These are phyloP conservation scores for Haemoproteus tartakovskyi DNA, from an alignment of 169 alveolate genomes.

Conservation along the genomic window DNA sequence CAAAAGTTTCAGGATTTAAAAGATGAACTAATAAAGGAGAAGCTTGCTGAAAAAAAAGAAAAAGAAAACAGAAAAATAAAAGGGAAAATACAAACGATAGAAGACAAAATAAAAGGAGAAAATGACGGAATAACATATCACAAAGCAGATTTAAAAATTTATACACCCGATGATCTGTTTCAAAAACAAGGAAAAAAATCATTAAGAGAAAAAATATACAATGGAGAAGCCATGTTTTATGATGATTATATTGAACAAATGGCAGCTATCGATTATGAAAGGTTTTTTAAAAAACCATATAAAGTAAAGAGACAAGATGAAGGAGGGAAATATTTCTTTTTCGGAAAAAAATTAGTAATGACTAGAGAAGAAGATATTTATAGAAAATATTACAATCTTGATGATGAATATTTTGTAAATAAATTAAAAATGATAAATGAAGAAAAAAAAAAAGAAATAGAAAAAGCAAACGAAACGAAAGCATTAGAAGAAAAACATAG, in stretches of 20 bases:
- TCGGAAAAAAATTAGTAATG: constrained; percentile 39
- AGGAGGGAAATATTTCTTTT: constrained; percentile 65
- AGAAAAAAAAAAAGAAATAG: constrained; percentile 3
- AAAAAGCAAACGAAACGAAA: constrained; percentile 6
- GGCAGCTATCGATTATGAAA: constrained; percentile 53
- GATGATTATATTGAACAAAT: constrained; percentile 48
- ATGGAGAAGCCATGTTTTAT: constrained; percentile 72
- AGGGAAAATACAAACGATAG: too few species aligned
- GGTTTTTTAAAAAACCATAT: constrained; percentile 62
- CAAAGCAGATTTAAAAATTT: background rate
- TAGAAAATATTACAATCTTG: constrained; percentile 20
- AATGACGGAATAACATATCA: background rate
- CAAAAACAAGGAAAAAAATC: constrained; percentile 29
- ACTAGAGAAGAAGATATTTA: constrained; percentile 32
- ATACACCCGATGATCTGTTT: background rate
- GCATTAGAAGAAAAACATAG: constrained; percentile 9
- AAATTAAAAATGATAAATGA: constrained; percentile 4
- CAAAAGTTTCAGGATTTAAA: constrained; percentile 44
- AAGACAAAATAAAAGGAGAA: too few species aligned
- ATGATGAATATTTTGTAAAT: constrained; percentile 49
- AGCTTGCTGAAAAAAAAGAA: too few species aligned
- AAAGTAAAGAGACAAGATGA: constrained; percentile 45
- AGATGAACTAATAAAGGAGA: constrained; percentile 15
- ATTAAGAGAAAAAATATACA: constrained; percentile 67
- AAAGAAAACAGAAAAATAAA: too few species aligned